Conservation (phyloP, 2,329 filamentous ascomycete species). For the Hypomyces rosellus region DNA sequence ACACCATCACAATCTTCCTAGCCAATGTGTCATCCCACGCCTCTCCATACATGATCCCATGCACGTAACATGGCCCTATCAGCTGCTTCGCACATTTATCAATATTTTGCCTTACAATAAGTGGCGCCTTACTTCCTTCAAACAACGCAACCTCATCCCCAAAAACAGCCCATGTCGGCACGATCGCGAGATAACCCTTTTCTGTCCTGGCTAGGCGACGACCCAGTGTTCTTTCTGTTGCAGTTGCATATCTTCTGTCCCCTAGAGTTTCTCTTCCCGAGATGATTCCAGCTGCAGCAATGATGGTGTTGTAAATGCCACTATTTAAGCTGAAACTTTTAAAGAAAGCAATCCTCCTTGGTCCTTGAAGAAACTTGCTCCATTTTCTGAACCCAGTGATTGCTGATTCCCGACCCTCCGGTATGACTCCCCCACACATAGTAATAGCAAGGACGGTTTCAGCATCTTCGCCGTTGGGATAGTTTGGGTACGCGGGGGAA, state of each 20-base stretch:
- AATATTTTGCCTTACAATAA: not conserved
- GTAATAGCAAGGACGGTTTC: constrained; percentile 7
- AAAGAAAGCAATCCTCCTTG: constrained; percentile 4
- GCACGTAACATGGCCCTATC: constrained; percentile 2
- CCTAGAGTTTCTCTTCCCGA: not conserved
- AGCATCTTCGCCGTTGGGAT: constrained; percentile 7
- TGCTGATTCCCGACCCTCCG: not conserved
- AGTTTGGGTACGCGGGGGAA: not conserved
- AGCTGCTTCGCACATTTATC: not conserved
- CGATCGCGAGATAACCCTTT: constrained; percentile 6
- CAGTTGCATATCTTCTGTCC: constrained; percentile 5
- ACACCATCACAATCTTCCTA: not conserved
- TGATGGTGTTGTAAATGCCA: constrained; percentile 3
- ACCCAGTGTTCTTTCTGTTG: constrained; percentile 2
- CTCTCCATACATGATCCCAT: constrained; percentile 7
- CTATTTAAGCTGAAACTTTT: constrained; percentile 2
- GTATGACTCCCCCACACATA: constrained; percentile 3
- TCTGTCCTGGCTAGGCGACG: constrained; percentile 6
- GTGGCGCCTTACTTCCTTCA: constrained; percentile 1
- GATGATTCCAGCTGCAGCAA: constrained; percentile 1
- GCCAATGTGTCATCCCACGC: not conserved
- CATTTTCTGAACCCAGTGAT: constrained; percentile 1
- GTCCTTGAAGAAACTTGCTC: constrained; percentile 1
- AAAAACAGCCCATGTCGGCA: constrained; percentile 2
- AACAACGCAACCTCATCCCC: constrained; percentile 5